A percentile compares a stretch with the other conserved stretches of the same genome.
Evolutionary conservation across 2,329 filamentous ascomycete genomes (phyloP).

Genomic region (Tothia fuscella): DNA sequence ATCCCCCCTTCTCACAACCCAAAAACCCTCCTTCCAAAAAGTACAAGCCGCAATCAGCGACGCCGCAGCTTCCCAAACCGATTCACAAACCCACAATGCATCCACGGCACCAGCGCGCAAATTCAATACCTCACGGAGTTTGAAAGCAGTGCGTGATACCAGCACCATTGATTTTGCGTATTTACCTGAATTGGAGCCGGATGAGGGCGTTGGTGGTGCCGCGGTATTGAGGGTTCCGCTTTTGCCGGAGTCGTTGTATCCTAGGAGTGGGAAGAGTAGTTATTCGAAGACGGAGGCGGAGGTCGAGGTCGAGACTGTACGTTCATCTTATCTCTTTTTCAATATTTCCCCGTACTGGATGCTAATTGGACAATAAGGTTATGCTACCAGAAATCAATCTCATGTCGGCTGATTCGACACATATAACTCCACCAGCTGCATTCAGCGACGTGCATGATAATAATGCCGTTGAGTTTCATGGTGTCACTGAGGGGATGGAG

Average conservation of each 20-base stretch:
- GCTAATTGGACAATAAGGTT: slow-evolving; percentile 18
- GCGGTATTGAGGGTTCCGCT: slow-evolving; percentile 34
- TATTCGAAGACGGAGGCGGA: slow-evolving; percentile 6
- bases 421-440: slow-evolving; percentile 38
- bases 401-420: slow-evolving; percentile 35
- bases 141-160: slow-evolving; percentile 44
- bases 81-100: slow-evolving; percentile 20
- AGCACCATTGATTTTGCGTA: slow-evolving; percentile 54
- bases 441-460: slow-evolving; percentile 49
- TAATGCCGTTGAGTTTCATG: slow-evolving; percentile 41
- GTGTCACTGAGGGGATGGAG: slow-evolving; percentile 21
- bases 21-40: slow-evolving; percentile 37
- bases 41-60: slow-evolving; percentile 39
- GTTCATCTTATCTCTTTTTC: slow-evolving; percentile 14
- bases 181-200: slow-evolving; percentile 40
- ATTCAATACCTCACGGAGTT: slow-evolving; percentile 50
- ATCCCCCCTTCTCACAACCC: slow-evolving; percentile 36
- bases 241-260: slow-evolving; percentile 29
- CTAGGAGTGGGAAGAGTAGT: slow-evolving; percentile 12
- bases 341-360: background rate
- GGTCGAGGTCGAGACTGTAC: too few species aligned
- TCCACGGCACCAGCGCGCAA: slow-evolving; percentile 28
- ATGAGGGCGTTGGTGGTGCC: slow-evolving; percentile 23
- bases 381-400: slow-evolving; percentile 48
- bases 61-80: slow-evolving; percentile 42